These are phyloP conservation scores for Metschnikowia bowlesiae DNA, from an alignment of 805 yeast species.

Conservation along the genomic window DNA sequence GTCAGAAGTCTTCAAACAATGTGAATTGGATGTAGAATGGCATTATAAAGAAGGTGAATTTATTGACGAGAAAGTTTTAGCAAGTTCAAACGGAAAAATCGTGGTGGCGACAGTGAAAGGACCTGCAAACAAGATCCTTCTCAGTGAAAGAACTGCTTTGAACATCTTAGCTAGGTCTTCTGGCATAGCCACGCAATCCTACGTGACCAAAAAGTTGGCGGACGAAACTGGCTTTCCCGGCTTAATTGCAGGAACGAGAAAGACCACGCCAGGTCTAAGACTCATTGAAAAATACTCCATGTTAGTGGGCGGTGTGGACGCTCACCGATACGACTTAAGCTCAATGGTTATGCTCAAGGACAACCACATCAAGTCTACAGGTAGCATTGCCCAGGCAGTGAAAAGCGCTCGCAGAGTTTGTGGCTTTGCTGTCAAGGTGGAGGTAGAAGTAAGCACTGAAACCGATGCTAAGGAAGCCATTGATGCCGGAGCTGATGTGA, in stretches of 20 bases:
- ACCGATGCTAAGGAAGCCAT: constrained; percentile 90
- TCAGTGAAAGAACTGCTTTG: constrained; percentile 83
- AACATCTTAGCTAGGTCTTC: constrained; percentile 78
- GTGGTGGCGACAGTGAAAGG: constrained; percentile 78
- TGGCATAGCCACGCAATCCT: constrained; percentile 80
- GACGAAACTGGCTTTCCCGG: constrained; percentile 69
- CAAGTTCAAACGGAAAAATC: constrained; percentile 48
- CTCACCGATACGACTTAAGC: constrained; percentile 86
- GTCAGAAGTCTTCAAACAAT: constrained; percentile 74
- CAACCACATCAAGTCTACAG: constrained; percentile 89
- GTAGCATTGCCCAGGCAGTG: constrained; percentile 85
- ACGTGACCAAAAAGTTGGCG: constrained; percentile 55
- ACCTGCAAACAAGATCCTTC: constrained; percentile 69
- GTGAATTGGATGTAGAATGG: constrained; percentile 73
- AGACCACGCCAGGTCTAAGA: constrained; percentile 95
- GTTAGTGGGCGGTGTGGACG: constrained; percentile 92
- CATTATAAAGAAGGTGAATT: constrained; percentile 61
- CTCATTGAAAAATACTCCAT: constrained; percentile 86
- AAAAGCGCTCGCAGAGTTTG: constrained; percentile 69
- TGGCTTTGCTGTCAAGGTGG: constrained; percentile 87
- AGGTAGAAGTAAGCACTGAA: constrained; percentile 85
- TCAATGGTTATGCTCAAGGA: constrained; percentile 96
- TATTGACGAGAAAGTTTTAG: constrained; percentile 38
- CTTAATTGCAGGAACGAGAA: constrained; percentile 90
- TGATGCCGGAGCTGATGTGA: constrained; percentile 90